These are phyloP conservation scores for Thymus mandschuricus DNA, from an alignment of 257 asterid genomes.

Conservation along the genomic window DNA sequence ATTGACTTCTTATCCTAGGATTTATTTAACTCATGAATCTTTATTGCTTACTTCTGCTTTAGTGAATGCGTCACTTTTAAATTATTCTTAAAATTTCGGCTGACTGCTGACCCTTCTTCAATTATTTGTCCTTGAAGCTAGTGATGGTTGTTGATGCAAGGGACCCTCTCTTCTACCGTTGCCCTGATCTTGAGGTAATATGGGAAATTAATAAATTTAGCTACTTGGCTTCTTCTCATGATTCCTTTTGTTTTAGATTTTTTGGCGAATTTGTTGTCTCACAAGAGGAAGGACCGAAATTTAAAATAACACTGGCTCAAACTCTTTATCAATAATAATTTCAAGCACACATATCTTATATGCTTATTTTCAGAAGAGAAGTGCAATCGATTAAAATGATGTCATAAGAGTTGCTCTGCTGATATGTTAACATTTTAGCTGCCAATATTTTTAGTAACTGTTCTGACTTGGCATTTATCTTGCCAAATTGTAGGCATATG, in stretches of 20 bases:
- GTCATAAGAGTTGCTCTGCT: neutral
- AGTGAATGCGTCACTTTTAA: neutral
- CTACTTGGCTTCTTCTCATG: constrained; percentile 14
- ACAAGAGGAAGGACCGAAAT: constrained; percentile 2
- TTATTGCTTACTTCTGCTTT: constrained; percentile 11
- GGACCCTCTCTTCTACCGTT: constrained; percentile 93
- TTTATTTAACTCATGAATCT: neutral
- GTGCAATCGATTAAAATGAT: neutral
- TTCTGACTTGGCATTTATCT: constrained; percentile 13
- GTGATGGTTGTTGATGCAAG: constrained; percentile 99
- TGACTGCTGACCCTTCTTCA: constrained; percentile 34
- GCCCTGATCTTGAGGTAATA: constrained; percentile 98
- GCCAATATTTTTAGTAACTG: neutral
- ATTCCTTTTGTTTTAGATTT: neutral
- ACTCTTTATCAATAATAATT: constrained; percentile 11
- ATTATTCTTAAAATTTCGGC: constrained; percentile 12
- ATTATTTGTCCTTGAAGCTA: constrained; percentile 53
- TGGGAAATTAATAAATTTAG: constrained; percentile 8
- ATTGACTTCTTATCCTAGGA: neutral
- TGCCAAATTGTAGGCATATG: constrained; percentile 71
- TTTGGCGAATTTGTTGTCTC: neutral
- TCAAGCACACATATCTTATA: neutral
- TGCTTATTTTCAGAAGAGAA: constrained; percentile 5
- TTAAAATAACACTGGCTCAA: constrained; percentile 13
- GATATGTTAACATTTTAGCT: constrained; percentile 7